Conservation (phyloP, 2,329 filamentous ascomycete species). For the Fusarium heterosporum region DNA sequence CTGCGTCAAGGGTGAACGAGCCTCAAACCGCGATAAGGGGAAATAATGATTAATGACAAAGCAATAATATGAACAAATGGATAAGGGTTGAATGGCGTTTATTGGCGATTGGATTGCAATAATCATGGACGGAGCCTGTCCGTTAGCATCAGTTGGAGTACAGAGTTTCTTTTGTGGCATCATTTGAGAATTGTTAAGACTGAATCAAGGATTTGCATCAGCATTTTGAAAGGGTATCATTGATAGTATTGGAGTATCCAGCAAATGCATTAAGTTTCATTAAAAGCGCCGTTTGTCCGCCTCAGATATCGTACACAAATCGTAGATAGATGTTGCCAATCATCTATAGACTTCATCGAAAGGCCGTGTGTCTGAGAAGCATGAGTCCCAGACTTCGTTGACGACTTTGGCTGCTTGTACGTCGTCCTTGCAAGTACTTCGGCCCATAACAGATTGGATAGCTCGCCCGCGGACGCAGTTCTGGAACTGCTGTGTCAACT, state of each 20-base stretch:
- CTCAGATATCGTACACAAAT: constrained; percentile 43
- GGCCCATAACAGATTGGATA: constrained; percentile 79
- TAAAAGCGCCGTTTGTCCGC: constrained; percentile 18
- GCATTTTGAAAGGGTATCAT: constrained; percentile 43
- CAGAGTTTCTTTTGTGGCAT: constrained; percentile 40
- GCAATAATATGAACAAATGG: constrained; percentile 25
- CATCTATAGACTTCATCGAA: constrained; percentile 97
- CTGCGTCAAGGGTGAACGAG: constrained; percentile 75
- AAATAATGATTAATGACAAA: constrained; percentile 41
- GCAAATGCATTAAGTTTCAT: constrained; percentile 29
- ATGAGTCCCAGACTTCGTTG: constrained; percentile 99
- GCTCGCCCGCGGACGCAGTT: constrained; percentile 88
- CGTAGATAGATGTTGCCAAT: constrained; percentile 34
- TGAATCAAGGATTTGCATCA: constrained; percentile 30
- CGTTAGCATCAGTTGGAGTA: constrained; percentile 51
- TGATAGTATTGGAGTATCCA: constrained; percentile 41
- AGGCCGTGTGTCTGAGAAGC: constrained; percentile 91
- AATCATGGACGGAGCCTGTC: constrained; percentile 34
- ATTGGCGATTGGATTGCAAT: constrained; percentile 30
- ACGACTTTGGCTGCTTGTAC: constrained; percentile 88
- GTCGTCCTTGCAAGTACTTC: constrained; percentile 86
- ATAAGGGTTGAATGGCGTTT: constrained; percentile 39
- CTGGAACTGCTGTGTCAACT: constrained; percentile 91
- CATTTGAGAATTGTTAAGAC: constrained; percentile 24
- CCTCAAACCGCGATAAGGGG: constrained; percentile 62